Evolutionary conservation across 2,329 filamentous ascomycete genomes (phyloP), one percentile per base, ranked within the genome.

Genomic region (Penicillium sp.): DNA sequence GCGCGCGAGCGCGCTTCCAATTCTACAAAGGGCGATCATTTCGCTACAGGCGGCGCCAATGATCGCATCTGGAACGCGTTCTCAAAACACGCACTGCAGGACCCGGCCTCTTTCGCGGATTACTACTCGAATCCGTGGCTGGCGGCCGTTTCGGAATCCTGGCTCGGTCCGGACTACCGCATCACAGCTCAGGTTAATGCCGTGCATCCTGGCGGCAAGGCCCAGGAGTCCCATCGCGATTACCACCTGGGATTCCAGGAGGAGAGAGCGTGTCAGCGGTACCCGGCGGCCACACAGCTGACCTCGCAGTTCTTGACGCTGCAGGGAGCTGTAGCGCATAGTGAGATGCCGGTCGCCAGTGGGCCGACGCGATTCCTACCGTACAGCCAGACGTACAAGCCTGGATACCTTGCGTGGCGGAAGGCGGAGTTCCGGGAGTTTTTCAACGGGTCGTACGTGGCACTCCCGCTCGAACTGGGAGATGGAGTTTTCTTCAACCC

Each of bases 1-100:
- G 66, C 71, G 3, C 61, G 65, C 9, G 79, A 85, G 67, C 67
- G 64, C 27, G 59, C 70, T 64, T 21, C 67, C 67, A 47, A 67
- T 1, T 46, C 49, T 44, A 42, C 45, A 10, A 78, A 80, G 48
- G 85, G 85, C 21, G 85, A 87, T 67, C 85, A 87, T 63, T 87
- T 87, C 67, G 83, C 84, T 1, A 70, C 77, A 4, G 74, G 76
- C 2, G 80, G 81, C 21, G 76, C 77, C 22, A 87, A 87, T 64
- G 77, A 81, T 50, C 79, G 85, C 9, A 86, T 87, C 71, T 88
- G 84, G 84, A 87, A 87, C 71, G 84, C 84, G 0, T 84, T 87
- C 69, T 79, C 79, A 58, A 88, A 87, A 64, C 85, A 87, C 62
- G 81, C 77, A 18, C 66, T 81, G 2, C 64, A 71, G 27, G 78